Evolutionary conservation across 306 rosid genomes (phyloP).

Genomic region (Lathyrus sativus): DNA sequence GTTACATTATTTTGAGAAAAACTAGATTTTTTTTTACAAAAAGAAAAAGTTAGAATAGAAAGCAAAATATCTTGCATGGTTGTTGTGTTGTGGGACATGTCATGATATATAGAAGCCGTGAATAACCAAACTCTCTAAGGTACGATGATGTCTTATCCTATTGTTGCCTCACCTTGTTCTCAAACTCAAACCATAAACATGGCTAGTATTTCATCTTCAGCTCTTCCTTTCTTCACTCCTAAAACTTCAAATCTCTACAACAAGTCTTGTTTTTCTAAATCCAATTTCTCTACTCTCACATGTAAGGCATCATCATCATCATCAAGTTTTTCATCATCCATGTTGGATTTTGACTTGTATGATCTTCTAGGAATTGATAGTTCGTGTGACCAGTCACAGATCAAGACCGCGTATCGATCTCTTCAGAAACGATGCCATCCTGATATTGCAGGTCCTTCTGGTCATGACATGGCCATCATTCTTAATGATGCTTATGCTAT

Average conservation of each 20-base stretch:
- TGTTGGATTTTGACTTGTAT: conserved; percentile 71
- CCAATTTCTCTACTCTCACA: conserved; percentile 17
- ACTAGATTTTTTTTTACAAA: background rate
- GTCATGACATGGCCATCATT: conserved; percentile 93
- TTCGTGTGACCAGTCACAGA: conserved; percentile 61
- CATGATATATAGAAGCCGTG: background rate
- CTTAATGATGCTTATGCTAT: conserved; percentile 82
- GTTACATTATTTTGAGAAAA: conserved; percentile 16
- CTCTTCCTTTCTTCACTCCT: conserved; percentile 26
- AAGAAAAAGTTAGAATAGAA: conserved; percentile 1
- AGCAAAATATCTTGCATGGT: conserved; percentile 42
- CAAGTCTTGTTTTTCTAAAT: conserved; percentile 18
- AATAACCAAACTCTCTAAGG: conserved; percentile 5
- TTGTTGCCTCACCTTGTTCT: conserved; percentile 19
- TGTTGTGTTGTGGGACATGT: conserved; percentile 1
- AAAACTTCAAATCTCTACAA: conserved; percentile 7
- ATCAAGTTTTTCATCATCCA: conserved; percentile 21
- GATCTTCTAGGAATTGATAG: conserved; percentile 84
- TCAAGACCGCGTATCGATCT: conserved; percentile 68
- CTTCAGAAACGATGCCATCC: conserved; percentile 95
- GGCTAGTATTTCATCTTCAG: conserved; percentile 40
- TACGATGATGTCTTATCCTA: conserved; percentile 42
- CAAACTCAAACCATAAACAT: conserved; percentile 39
- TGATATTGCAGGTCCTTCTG: conserved; percentile 84
- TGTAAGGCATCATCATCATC: conserved; percentile 57